These are phyloP conservation scores for Kazachstania psychrophila DNA, from an alignment of 805 yeast species.

Conservation along the genomic window DNA sequence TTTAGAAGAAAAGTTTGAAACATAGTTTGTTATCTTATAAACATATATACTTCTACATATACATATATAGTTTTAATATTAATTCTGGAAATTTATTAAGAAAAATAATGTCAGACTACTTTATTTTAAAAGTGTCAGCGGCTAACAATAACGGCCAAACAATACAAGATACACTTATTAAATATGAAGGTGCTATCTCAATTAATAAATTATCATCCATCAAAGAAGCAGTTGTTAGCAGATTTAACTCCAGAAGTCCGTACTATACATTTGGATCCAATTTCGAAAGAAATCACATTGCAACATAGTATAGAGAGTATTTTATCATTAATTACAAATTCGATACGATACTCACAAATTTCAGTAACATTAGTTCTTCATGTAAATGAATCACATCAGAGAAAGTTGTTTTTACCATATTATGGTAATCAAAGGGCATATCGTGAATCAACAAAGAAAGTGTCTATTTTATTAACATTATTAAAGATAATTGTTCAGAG, in stretches of 20 bases:
- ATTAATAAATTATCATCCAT: conserved; percentile 6
- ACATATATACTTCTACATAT: not conserved
- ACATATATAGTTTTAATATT: no score
- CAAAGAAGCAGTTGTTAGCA: conserved; percentile 9
- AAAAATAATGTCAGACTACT: no score
- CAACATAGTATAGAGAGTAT: conserved; percentile 8
- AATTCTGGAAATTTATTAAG: no score
- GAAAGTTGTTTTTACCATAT: conserved; percentile 9
- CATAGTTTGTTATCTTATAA: not conserved
- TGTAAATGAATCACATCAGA: conserved; percentile 1
- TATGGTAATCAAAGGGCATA: conserved; percentile 1
- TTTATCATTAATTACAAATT: conserved; percentile 12
- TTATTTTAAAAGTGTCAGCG: no score
- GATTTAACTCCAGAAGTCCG: conserved; percentile 14
- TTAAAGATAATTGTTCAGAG: conserved; percentile 10
- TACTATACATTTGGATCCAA: conserved; percentile 7
- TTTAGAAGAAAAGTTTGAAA: conserved; percentile 17
- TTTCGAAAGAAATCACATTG: not conserved
- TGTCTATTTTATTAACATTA: conserved; percentile 14
- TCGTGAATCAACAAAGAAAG: conserved; percentile 1
- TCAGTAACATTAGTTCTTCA: not conserved
- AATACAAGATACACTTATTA: no score
- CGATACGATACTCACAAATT: conserved; percentile 17
- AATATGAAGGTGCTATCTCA: no score
- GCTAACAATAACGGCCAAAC: no score